phyloP scores from a whole-genome alignment of 371 early-diverging fungal genomes.

The Mucor racemosus region DNA sequence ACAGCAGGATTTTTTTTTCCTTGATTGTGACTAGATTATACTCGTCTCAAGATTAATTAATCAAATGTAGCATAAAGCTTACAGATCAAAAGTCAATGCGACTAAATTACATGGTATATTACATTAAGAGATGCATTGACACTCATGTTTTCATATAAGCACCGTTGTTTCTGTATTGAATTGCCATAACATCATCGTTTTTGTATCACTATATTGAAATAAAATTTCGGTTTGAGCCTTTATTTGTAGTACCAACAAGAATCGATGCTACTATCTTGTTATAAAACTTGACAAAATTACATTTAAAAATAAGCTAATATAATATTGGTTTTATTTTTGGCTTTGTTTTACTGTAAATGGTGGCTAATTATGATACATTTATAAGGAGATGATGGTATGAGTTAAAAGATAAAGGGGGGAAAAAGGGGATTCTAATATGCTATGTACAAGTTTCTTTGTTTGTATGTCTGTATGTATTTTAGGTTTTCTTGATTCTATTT shows the following conservation, averaged over 20 bases:
- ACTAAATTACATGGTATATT: too few species aligned
- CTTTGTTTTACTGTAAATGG: background rate
- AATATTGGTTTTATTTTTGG: background rate
- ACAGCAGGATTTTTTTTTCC: constrained; percentile 1
- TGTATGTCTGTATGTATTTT: background rate
- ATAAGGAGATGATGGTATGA: background rate
- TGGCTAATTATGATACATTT: constrained; percentile 6
- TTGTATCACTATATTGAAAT: too few species aligned
- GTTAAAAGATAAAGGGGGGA: background rate
- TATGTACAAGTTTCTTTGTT: background rate
- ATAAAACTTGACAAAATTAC: background rate
- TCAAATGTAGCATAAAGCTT: too few species aligned
- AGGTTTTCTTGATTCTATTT: background rate
- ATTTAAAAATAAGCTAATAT: background rate
- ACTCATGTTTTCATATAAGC: too few species aligned
- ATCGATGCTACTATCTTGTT: background rate
- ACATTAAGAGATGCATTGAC: too few species aligned
- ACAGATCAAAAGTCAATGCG: too few species aligned
- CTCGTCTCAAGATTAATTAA: background rate
- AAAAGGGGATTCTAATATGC: background rate
- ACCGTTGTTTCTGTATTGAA: too few species aligned
- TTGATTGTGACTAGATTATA: background rate
- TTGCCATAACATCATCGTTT: too few species aligned
- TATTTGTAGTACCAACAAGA: background rate
- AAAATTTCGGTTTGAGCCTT: background rate